Evolutionary conservation across 192 early-diverging fungal genomes (phyloP), one percentile per base, ranked within the genome.

Genomic region (Hyaloraphidium curvatum): DNA sequence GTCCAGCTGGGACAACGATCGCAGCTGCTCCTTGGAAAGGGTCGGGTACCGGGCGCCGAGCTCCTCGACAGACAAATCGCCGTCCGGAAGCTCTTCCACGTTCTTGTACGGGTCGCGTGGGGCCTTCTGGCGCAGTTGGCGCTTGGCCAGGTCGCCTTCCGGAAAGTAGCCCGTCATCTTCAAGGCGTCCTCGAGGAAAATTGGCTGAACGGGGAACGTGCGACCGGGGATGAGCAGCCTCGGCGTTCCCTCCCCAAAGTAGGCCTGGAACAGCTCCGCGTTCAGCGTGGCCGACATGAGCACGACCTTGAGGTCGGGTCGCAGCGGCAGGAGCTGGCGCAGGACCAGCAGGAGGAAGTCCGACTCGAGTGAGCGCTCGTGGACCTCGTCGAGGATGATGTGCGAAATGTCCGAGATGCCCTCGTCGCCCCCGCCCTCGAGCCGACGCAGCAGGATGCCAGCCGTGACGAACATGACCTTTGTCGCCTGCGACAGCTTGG

Each of bases 11-110:
- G 21, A 22, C 31, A 71, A 52, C 1, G 57, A 28, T 0, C 30
- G 29, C 21, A 67, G 40, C 1, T 53, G 60, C n/a, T 55, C 31
- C 16, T 66, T 39, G 30, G 13, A 1, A 19, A 71, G 9, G 21
- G 35, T 28, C 17, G 62, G 58, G 43, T 68, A 68, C 35, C 66
- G 50, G 29, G 55, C 53, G 43, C 31, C 4, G 5, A 68, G 40
- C 19, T 29, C 54, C 11, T 27, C 30, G 2, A 33, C 22, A 30
- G 59, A 55, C 17, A 71, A 39, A 27, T 69, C 61, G 27, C 51
- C 58, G 43, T 65, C 66, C 2, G 50, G 33, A 1, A 52, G 27
- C 1, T 55, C 31, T 2, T 67, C 52, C 43, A 48, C 43, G 23
- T 14, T 14, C 7, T 25, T 48, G 11, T 48, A 19, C 14, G 43